Percentiles rank a stretch among this genome's conserved stretches.
phyloP scores from a whole-genome alignment of 2,329 filamentous ascomycete genomes.

The Beauveria caledonica region DNA sequence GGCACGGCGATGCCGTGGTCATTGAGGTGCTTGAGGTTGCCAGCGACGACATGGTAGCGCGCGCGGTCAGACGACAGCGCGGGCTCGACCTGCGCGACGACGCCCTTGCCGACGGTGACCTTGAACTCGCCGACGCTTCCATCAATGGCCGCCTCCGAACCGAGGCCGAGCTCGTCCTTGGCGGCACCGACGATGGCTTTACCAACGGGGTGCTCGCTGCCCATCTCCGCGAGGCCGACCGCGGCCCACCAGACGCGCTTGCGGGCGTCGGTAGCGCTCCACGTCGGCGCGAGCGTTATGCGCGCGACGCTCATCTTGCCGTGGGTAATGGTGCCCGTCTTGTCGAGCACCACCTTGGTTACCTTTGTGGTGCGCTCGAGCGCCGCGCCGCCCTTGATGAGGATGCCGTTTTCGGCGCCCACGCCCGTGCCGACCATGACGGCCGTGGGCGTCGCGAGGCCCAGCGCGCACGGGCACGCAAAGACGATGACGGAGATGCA shows the following conservation, averaged over 20 bases:
- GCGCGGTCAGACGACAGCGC: conserved; percentile 56
- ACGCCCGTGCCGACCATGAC: conserved; percentile 99
- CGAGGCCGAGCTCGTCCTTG: conserved; percentile 65
- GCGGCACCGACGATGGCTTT: conserved; percentile 73
- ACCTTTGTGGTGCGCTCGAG: conserved; percentile 86
- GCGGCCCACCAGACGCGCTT: conserved; percentile 89
- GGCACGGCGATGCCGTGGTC: conserved; percentile 62
- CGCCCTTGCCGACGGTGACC: conserved; percentile 74
- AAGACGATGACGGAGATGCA: conserved; percentile 99
- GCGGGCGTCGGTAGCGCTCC: conserved; percentile 61
- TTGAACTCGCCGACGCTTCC: conserved; percentile 82
- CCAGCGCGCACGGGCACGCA: conserved; percentile 93
- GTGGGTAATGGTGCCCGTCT: conserved; percentile 89
- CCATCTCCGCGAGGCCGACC: conserved; percentile 89
- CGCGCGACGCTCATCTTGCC: conserved; percentile 91
- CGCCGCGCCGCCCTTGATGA: conserved; percentile 94
- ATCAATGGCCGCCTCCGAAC: conserved; percentile 64
- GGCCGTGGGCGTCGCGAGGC: conserved; percentile 88
- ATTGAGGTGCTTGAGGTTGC: conserved; percentile 70
- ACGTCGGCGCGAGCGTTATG: conserved; percentile 55
- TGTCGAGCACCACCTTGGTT: conserved; percentile 85
- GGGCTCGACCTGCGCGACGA: conserved; percentile 75
- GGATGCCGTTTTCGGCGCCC: conserved; percentile 87
- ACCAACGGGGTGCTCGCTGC: conserved; percentile 93
- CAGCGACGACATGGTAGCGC: conserved; percentile 73